phyloP scores from a whole-genome alignment of 495 filamentous ascomycete species.

The Cercophora sp. region DNA sequence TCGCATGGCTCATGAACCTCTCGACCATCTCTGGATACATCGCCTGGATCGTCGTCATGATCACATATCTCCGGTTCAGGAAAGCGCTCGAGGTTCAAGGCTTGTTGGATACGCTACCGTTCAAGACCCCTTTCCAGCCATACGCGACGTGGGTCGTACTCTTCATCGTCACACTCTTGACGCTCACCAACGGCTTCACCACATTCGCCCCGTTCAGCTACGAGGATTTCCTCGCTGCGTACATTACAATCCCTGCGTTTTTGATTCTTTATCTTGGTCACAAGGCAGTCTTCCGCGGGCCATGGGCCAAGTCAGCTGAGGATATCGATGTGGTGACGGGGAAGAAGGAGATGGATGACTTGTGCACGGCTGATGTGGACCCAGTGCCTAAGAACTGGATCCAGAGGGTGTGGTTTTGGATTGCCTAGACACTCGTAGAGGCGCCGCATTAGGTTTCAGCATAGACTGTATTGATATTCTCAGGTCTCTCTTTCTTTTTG shows the following conservation, averaged over 20 bases:
- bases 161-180: constrained; percentile 35
- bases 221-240: constrained; percentile 42
- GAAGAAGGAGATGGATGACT: constrained; percentile 49
- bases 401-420: constrained; percentile 45
- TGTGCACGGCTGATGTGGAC: constrained; percentile 34
- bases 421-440: no score
- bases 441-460: no score
- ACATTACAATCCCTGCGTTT: constrained; percentile 46
- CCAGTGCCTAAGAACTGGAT: constrained; percentile 37
- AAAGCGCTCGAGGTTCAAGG: constrained; percentile 35
- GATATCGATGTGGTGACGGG: constrained; percentile 46
- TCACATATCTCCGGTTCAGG: constrained; percentile 47
- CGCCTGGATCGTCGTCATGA: constrained; percentile 47
- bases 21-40: constrained; percentile 47
- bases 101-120: constrained; percentile 43
- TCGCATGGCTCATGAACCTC: constrained; percentile 56
- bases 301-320: constrained; percentile 22
- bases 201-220: constrained; percentile 39
- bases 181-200: constrained; percentile 48
- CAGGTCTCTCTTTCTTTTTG: no score
- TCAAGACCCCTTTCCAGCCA: constrained; percentile 38
- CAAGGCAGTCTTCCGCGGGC: constrained; percentile 34
- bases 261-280: constrained; percentile 38
- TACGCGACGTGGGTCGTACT: constrained; percentile 38
- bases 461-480: no score